Base-by-base conservation (phyloP, 805 yeast species). In the Grigorovia jiainica region DNA sequence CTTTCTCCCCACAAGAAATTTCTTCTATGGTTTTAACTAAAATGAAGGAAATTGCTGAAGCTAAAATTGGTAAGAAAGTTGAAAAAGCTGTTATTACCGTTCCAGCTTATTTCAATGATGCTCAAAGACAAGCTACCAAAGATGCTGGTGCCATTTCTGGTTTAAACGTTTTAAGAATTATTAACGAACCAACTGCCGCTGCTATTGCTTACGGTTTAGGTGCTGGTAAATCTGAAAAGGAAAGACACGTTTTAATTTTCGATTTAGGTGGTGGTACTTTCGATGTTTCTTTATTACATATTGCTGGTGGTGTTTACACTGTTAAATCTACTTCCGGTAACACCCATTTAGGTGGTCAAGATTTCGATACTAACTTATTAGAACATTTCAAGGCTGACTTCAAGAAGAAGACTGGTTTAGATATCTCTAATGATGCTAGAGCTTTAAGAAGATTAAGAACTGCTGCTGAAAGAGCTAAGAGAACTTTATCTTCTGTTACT, bases 241-340 rank as follows among this genome's bases (percentile, higher is more conserved):
- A 84, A 73, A 82, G 82, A 75, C 80, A 83, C 70, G 90, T 87
- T 50, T 74, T 87, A 63, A 87, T 87, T 61, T 87, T 87, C 76
- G 96, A 87, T 71, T 75, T 87, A 63, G 96, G 96, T 78, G 96
- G 96, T 71, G 96, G 96, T 76, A 87, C 96, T 62, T 87, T 87
- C 72, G 96, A 87, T 86, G 96, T 87, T 51, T 87, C 95, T 41
- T 74, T 87, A 57, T 76, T 87, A 60, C 78, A 84, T 65, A 86
- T 87, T 66, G 90, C 87, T 67, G 95, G 90, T 62, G 96, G 96
- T 80, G 87, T 87, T 62, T 87, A 87, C 75, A 87, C 87, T 64
- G 96, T 87, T 62, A 87, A 87, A 77, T 92, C 95, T 58, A 87
- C 96, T 33, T 66, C 68, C 20, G 68, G 68, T 60, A 63, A 60